Evolutionary conservation across 257 asterid genomes (phyloP).

Genomic region (Solanum habrochaites): DNA sequence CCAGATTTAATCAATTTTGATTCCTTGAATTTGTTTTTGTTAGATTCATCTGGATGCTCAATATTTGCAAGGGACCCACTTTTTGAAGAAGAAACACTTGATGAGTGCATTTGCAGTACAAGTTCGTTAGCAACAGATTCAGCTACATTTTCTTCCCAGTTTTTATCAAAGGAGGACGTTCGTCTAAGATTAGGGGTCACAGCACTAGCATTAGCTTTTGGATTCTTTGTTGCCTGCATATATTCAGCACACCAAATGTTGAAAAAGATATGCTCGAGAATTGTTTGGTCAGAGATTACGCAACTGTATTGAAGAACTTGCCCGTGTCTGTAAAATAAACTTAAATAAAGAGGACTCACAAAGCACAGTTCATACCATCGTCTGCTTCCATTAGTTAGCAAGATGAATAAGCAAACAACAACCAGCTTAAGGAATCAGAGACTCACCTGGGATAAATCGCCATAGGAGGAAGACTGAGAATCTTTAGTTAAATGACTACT

Average conservation of each 20-base stretch:
- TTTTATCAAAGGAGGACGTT: slow-evolving; percentile 91
- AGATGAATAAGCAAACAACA: neutral
- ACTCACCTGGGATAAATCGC: slow-evolving; percentile 80
- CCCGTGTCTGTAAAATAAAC: neutral
- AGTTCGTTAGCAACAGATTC: slow-evolving; percentile 98
- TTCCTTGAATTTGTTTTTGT: slow-evolving; percentile 50
- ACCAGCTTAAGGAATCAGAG: slow-evolving; percentile 1
- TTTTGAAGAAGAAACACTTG: slow-evolving; percentile 44
- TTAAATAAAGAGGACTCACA: neutral
- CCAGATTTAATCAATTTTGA: slow-evolving; percentile 63
- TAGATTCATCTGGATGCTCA: slow-evolving; percentile 68
- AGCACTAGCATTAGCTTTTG: slow-evolving; percentile 43
- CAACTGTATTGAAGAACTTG: neutral
- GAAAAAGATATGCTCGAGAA: neutral
- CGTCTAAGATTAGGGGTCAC: slow-evolving; percentile 78
- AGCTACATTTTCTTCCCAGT: slow-evolving; percentile 98
- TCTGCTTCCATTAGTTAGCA: neutral
- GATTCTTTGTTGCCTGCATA: slow-evolving; percentile 50
- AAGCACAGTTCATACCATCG: neutral
- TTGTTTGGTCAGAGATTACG: neutral
- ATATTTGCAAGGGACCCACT: slow-evolving; percentile 27
- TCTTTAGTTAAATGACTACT: slow-evolving; percentile 45
- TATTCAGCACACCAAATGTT: neutral
- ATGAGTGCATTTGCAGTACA: slow-evolving; percentile 66
- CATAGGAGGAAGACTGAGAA: slow-evolving; percentile 22